These are phyloP conservation scores for Fraxinus baroniana DNA, from an alignment of 305 asterid species.

Conservation along the genomic window DNA sequence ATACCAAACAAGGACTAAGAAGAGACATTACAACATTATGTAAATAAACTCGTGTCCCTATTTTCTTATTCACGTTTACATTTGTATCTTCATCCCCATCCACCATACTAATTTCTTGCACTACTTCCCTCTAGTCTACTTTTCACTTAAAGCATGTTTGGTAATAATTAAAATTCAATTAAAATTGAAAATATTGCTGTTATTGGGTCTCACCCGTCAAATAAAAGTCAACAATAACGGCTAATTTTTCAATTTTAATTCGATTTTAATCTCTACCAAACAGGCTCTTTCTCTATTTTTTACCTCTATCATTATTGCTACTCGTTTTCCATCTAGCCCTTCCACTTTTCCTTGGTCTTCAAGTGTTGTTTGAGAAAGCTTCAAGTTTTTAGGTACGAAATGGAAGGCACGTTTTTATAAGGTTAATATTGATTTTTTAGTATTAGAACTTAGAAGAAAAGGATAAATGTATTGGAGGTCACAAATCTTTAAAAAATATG, in stretches of 20 bases:
- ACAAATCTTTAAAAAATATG: not conserved
- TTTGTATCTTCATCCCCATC: not conserved
- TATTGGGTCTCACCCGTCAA: too few species aligned
- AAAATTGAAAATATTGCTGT: too few species aligned
- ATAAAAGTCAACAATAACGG: too few species aligned
- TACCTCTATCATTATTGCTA: not conserved
- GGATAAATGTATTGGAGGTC: not conserved
- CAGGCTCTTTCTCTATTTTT: not conserved
- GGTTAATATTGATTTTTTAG: not conserved
- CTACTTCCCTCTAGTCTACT: not conserved
- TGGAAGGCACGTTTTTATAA: not conserved
- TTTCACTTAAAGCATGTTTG: not conserved
- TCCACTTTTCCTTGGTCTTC: not conserved
- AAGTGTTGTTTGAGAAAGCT: not conserved
- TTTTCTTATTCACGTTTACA: not conserved
- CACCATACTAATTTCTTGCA: not conserved
- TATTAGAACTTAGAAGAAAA: not conserved
- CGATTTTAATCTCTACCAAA: too few species aligned
- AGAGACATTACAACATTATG: not conserved
- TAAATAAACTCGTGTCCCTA: not conserved
- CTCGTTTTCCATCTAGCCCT: not conserved
- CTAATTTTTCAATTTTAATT: too few species aligned
- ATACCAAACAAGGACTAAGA: not conserved
- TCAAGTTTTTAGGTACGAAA: not conserved
- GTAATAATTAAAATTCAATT: too few species aligned